phyloP scores from a whole-genome alignment of 2,329 filamentous ascomycete genomes.

The Epichloe elymi region DNA sequence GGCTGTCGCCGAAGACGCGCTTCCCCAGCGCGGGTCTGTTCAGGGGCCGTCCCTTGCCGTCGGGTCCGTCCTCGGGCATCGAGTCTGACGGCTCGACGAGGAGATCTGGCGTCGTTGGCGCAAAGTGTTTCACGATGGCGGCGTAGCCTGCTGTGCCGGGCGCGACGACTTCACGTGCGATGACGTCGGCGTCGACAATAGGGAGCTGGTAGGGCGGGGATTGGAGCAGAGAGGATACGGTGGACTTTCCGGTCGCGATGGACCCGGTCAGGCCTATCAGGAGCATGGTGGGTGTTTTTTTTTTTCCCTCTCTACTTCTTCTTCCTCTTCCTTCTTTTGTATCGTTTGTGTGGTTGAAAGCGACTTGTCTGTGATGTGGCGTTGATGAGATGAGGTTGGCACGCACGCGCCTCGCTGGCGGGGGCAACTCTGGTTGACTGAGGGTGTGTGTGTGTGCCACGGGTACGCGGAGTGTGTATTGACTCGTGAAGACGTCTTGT shows the following conservation, averaged over 20 bases:
- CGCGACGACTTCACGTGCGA: conserved; percentile 88
- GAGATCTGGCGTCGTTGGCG: conserved; percentile 71
- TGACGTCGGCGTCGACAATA: conserved; percentile 83
- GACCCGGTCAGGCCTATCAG: conserved; percentile 93
- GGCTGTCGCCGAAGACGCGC: conserved; percentile 71
- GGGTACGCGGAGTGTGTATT: too few relatives aligned
- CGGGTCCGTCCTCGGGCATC: conserved; percentile 40
- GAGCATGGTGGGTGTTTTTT: background rate
- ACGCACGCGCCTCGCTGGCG: too few relatives aligned
- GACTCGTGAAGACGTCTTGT: too few relatives aligned
- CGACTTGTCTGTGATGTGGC: too few relatives aligned
- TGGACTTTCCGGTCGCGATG: conserved; percentile 97
- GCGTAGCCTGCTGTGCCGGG: conserved; percentile 77
- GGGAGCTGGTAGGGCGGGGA: conserved; percentile 73
- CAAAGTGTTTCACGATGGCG: conserved; percentile 72
- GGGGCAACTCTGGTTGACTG: too few relatives aligned
- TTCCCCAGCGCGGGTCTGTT: conserved; percentile 77
- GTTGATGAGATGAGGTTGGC: too few relatives aligned
- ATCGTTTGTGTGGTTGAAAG: background rate
- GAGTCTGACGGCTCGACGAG: conserved; percentile 46
- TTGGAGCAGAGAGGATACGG: conserved; percentile 73
- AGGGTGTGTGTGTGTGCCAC: too few relatives aligned
- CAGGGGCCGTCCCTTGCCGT: conserved; percentile 56
- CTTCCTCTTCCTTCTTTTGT: background rate
- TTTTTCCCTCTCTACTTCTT: too few relatives aligned